Evolutionary conservation across 2,329 filamentous ascomycete genomes (phyloP), one percentile per base, ranked within the genome.

Genomic region (Penicillium sp.): DNA sequence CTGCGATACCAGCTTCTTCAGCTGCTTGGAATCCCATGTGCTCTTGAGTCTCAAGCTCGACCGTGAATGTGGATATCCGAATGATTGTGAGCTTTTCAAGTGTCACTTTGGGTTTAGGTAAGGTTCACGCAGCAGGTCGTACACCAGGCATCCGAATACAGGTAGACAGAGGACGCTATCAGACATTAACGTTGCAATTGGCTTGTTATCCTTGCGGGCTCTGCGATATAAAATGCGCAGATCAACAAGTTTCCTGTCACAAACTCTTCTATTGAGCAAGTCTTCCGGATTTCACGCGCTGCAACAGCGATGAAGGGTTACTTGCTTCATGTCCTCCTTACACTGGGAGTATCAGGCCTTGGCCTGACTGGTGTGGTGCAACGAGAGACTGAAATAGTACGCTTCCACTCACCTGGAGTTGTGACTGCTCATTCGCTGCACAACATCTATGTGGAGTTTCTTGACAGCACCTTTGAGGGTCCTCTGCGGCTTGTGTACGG

Each of bases 381-480:
- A 29, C 37, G 48, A 38, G 35, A 44, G 36, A 13, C 42, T 6
- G 48, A 51, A 14, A 32, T 42, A 6, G 34, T 53, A 28, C 48
- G 45, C n/a, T 62, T 69, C 35, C 63, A 63, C 44, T 64, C 63
- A 13, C 66, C 65, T 6, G 51, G 65, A 6, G 47, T 35, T 6
- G 62, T 73, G 23, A 69, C 62, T 1, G 51, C 65, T 0, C 68
- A 69, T 47, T 72, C 70, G 0, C 54, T 78, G 49, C 74, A 78
- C 55, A 78, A 78, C 54, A 64, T 78, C 24, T 69, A 77, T 35
- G 60, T 78, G 16, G 65, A 61, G 4, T 76, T 72, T 49, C 20
- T 54, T 13, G 64, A 65, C 31, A 60, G 65, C 14, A 60, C 63
- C 16, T 69, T 74, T 24, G 70, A 74, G 45, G 74, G 74, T 6